These are phyloP conservation scores for Nymphaea thermarum DNA, from an alignment of 164 flowering plant species.

Conservation along the genomic window DNA sequence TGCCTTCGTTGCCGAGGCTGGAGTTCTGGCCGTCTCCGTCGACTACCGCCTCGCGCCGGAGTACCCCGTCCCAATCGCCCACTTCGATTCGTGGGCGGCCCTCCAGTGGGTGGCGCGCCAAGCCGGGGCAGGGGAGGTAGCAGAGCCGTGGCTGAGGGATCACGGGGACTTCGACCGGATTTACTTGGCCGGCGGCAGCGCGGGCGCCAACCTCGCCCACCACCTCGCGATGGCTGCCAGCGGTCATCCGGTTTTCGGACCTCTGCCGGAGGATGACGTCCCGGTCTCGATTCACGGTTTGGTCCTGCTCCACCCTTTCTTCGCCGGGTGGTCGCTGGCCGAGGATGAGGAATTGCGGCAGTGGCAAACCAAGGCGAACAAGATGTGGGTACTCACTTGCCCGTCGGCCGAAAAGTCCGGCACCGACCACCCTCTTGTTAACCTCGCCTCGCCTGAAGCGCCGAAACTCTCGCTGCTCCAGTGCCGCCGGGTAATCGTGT, in stretches of 20 bases:
- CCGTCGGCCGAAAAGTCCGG: not conserved
- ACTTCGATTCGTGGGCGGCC: conserved; percentile 31
- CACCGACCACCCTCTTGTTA: not conserved
- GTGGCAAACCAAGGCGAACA: too few species aligned
- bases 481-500: conserved; percentile 2
- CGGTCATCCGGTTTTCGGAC: not conserved
- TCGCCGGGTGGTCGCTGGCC: not conserved
- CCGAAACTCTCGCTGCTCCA: not conserved
- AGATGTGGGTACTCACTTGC: too few species aligned
- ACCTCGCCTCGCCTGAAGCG: not conserved
- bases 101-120: conserved; percentile 30
- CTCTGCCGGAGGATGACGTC: not conserved
- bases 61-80: conserved; percentile 41
- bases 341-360: not conserved
- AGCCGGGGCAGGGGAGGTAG: not conserved
- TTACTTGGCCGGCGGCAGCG: conserved; percentile 7
- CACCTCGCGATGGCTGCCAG: conserved; percentile 1
- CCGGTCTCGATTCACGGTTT: not conserved
- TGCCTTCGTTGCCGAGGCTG: conserved; percentile 19
- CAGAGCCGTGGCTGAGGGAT: conserved; percentile 20
- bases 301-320: conserved; percentile 5
- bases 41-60: conserved; percentile 49
- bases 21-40: conserved; percentile 27
- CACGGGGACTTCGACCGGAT: conserved; percentile 3
- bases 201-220: conserved; percentile 7